These are phyloP conservation scores for Scutellaria baicalensis DNA, from an alignment of 257 asterid species.

Conservation along the genomic window DNA sequence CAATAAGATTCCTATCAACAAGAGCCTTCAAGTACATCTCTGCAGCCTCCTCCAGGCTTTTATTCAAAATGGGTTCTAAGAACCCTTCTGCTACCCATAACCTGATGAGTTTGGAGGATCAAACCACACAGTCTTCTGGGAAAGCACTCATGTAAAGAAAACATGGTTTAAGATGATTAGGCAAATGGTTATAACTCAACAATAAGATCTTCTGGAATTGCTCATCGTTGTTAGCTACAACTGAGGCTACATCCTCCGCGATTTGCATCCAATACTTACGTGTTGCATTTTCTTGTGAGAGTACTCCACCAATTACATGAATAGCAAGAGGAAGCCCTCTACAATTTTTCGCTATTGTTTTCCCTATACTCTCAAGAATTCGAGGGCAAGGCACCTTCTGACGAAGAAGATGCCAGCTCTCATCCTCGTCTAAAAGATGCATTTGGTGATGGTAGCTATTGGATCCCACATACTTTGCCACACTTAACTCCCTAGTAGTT, in stretches of 20 bases:
- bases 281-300: neutral
- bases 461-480: neutral
- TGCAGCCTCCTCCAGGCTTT: neutral
- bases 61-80: neutral
- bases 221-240: neutral
- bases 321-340: constrained; percentile 23
- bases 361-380: neutral
- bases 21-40: neutral
- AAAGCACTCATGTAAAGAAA: constrained; percentile 14
- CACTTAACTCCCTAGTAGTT: neutral
- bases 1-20: neutral
- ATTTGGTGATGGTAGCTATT: neutral
- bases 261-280: neutral
- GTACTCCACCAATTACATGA: constrained; percentile 12
- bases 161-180: constrained; percentile 2
- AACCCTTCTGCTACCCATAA: constrained; percentile 19
- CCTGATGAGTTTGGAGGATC: neutral
- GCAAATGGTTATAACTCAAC: constrained; percentile 2
- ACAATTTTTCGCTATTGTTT: constrained; percentile 2
- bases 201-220: neutral
- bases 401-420: constrained; percentile 18
- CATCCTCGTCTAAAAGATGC: neutral
- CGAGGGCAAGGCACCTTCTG: constrained; percentile 19
- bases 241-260: neutral
- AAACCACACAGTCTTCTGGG: neutral